phyloP scores from a whole-genome alignment of 2,329 filamentous ascomycete genomes.

The Fusarium sp. region DNA sequence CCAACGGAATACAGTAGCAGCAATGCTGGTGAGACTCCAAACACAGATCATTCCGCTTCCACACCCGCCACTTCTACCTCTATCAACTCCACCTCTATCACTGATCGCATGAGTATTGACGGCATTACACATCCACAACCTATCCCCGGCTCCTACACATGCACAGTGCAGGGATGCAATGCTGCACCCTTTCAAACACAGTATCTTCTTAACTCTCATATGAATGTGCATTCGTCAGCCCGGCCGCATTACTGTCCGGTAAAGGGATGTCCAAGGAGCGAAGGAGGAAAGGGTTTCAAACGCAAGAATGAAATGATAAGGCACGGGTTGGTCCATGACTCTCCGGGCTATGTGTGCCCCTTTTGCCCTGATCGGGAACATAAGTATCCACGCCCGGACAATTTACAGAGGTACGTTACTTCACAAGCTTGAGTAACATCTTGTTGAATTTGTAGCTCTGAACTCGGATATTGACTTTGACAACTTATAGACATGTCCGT shows the following conservation, averaged over 20 bases:
- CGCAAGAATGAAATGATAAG: constrained; percentile 79
- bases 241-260: constrained; percentile 75
- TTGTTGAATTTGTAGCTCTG: neutral
- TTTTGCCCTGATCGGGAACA: constrained; percentile 96
- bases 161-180: constrained; percentile 71
- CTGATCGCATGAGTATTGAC: constrained; percentile 69
- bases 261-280: constrained; percentile 69
- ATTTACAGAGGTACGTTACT: constrained; percentile 80
- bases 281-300: constrained; percentile 76
- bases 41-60: constrained; percentile 56
- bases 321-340: constrained; percentile 89
- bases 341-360: constrained; percentile 94
- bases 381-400: constrained; percentile 94
- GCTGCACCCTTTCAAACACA: constrained; percentile 81
- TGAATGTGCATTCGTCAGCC: constrained; percentile 74
- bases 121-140: constrained; percentile 64
- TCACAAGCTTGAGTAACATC: neutral
- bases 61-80: constrained; percentile 54
- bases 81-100: constrained; percentile 48
- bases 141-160: constrained; percentile 67
- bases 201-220: constrained; percentile 82
- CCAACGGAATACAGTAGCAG: constrained; percentile 58
- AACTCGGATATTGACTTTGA: constrained; percentile 12
- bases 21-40: constrained; percentile 60
- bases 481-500: constrained; percentile 78